Evolutionary conservation across 768 basidiomycete genomes (phyloP), one percentile per base, ranked within the genome.

Genomic region (Gloeopeniophorella convolvens): DNA sequence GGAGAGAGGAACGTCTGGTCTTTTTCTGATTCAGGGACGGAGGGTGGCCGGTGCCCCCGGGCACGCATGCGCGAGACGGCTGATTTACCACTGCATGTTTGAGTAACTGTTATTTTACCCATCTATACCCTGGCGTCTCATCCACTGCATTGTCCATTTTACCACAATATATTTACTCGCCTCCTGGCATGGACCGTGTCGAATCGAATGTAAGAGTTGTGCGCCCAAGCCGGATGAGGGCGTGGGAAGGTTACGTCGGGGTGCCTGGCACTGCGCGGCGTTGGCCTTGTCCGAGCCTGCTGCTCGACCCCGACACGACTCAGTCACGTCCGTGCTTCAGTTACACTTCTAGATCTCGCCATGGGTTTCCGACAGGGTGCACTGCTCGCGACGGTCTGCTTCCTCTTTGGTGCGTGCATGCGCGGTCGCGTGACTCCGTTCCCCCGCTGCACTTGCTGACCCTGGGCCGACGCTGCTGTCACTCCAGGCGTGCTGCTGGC

Each of bases 311-410:
- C n/a, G n/a, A n/a, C n/a, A n/a, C n/a, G n/a, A n/a, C n/a, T n/a
- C n/a, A n/a, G n/a, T n/a, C n/a, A n/a, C n/a, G n/a, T n/a, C n/a
- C n/a, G n/a, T n/a, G n/a, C n/a, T n/a, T n/a, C n/a, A n/a, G n/a
- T n/a, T n/a, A n/a, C n/a, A n/a, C n/a, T n/a, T n/a, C n/a, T n/a
- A n/a, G n/a, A n/a, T n/a, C n/a, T n/a, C n/a, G n/a, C n/a, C 15
- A 94, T 95, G 91, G 86, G 87, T 39, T 97, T 95, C 76, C 77
- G 78, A 63, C 83, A 90, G 64, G 91, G 89, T 34, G 85, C 89
- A n/a, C 80, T 95, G 23, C 77, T 95, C 35, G 82, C 83, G 33
- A 84, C 91, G 26, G 82, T 85, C 47, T 90, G 86, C 51, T 97
- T 97, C 72, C 87, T 95, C 60, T 75, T 97, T 34, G 93, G 92